Conservation (phyloP, 768 basidiomycete species). For the Podaxis sp. region DNA sequence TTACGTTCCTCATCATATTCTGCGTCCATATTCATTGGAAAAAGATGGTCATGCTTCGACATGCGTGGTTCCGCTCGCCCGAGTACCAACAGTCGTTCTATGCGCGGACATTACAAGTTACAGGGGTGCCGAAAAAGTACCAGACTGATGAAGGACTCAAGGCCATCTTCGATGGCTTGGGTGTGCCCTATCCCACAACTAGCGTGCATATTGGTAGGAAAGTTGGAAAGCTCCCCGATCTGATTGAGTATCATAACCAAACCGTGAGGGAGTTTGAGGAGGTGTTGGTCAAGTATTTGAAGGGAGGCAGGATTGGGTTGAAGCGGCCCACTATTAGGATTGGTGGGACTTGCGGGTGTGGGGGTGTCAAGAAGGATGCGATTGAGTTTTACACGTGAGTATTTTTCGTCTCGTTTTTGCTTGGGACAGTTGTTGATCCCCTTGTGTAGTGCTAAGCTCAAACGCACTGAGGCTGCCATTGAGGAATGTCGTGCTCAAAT, state of each 20-base stretch:
- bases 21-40: conserved; percentile 75
- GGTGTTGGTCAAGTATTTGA: conserved; percentile 86
- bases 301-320: conserved; percentile 71
- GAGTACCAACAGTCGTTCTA: conserved; percentile 90
- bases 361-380: conserved; percentile 83
- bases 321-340: conserved; percentile 78
- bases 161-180: conserved; percentile 65
- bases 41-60: conserved; percentile 73
- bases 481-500: conserved; percentile 71
- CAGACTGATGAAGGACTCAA: conserved; percentile 85
- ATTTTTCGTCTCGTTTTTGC: not conserved
- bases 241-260: conserved; percentile 89
- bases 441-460: conserved; percentile 39
- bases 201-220: conserved; percentile 85
- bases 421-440: conserved; percentile 2
- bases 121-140: conserved; percentile 70
- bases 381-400: conserved; percentile 91
- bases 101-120: conserved; percentile 85
- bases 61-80: conserved; percentile 84
- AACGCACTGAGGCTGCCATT: conserved; percentile 69
- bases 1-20: conserved; percentile 69
- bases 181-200: conserved; percentile 87
- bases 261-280: conserved; percentile 93
- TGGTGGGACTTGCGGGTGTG: conserved; percentile 78
- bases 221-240: conserved; percentile 83